Conservation (phyloP, 805 yeast species). For the Saccharomycodes ludwigii region DNA sequence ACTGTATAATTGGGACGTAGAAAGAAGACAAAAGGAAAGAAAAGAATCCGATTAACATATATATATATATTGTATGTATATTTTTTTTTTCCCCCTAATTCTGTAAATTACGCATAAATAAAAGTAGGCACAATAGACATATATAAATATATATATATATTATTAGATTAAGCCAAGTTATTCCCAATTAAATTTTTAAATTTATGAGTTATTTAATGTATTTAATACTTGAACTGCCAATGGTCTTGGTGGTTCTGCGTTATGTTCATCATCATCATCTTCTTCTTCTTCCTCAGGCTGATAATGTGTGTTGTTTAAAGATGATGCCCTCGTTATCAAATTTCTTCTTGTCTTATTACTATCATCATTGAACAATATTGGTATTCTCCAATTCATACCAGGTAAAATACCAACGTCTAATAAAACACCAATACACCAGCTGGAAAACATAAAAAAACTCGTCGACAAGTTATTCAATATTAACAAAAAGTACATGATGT, state of each 20-base stretch:
- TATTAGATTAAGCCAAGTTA: too few relatives aligned
- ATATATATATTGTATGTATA: not conserved
- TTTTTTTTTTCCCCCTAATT: not conserved
- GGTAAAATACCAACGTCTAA: constrained; percentile 32
- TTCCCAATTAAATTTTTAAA: too few relatives aligned
- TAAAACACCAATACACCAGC: constrained; percentile 33
- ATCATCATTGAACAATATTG: constrained; percentile 13
- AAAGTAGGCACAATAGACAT: not conserved
- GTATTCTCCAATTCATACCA: constrained; percentile 26
- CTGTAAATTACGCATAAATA: not conserved
- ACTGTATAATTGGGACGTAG: constrained; percentile 79
- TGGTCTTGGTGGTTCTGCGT: constrained; percentile 51
- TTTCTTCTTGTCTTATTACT: constrained; percentile 3
- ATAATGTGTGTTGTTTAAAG: constrained; percentile 3
- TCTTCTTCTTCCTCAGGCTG: constrained; percentile 13
- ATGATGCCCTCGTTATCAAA: not conserved
- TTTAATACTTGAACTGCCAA: constrained; percentile 49
- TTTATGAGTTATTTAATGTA: constrained; percentile 37
- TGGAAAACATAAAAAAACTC: constrained; percentile 26
- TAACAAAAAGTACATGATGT: constrained; percentile 23
- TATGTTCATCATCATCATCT: constrained; percentile 26
- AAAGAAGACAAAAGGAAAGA: constrained; percentile 43
- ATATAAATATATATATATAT: constrained; percentile 3
- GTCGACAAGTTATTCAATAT: constrained; percentile 33
- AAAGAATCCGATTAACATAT: constrained; percentile 13